Base-by-base conservation (phyloP, 2,329 filamentous ascomycete species). In the Beauveria asiatica region DNA sequence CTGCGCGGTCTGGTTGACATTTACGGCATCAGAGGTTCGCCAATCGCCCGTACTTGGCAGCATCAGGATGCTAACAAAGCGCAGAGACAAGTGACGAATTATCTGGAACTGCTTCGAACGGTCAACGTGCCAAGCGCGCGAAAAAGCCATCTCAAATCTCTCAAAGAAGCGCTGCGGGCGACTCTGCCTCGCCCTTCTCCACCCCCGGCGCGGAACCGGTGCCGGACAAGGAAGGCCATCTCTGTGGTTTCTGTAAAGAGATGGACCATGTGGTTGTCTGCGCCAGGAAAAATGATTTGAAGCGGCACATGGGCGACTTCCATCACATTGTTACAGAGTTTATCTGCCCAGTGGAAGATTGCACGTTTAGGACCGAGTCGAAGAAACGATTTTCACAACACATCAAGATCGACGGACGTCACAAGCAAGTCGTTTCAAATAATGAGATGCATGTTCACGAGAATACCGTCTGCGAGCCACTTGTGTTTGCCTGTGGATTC, bases 401-500 rank as follows among this genome's bases (percentile, higher is more conserved):
- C 62, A 67, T 79, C 49, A 79, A 78, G 64, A 71, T 73, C 27
- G 72, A 54, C 39, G 52, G 52, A 30, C 23, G 23, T 5, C 52
- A 54, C 52, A 54, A 42, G 23, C 39, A 54, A 42, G 5, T 54
- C 16, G 17, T 54, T 7, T 44, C 52, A 10, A 54, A 54, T 5
- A 42, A 54, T 9, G 52, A 54, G 23, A 44, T 54, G 73, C 77
- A 41, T 74, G 73, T 64, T 7, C 52, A 54, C n/a, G 39, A 54
- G 21, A 23, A 44, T 44, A 72, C 71, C 27, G 67, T 79, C 5
- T 79, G 77, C 61, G 74, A 74, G 1, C 78, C 79, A 63, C 74
- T 76, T 3, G 73, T 80, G 23, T 80, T 79, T 62, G 78, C 76
- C 19, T 80, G 78, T 62, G 78, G 78, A 11, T 80, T 79, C 60